Conservation (phyloP, 2,329 filamentous ascomycete genomes). For the Microdochium nivale region DNA sequence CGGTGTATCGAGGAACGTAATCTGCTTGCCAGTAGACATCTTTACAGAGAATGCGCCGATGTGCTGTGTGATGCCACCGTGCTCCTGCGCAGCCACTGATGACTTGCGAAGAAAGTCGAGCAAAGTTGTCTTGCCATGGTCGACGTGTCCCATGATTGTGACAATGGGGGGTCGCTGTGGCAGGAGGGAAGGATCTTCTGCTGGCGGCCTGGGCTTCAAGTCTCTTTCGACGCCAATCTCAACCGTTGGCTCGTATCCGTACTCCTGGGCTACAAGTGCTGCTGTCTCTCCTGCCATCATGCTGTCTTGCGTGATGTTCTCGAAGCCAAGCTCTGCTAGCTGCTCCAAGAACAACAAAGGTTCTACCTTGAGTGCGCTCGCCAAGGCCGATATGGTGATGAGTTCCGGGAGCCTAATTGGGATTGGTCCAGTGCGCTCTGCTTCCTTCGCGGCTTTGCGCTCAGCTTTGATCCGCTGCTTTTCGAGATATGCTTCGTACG, state of each 20-base stretch:
- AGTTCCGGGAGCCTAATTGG: slow-evolving; percentile 78
- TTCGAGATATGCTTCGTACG: slow-evolving; percentile 28
- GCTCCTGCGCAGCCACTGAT: slow-evolving; percentile 82
- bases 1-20: slow-evolving; percentile 95
- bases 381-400: slow-evolving; percentile 79
- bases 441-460: slow-evolving; percentile 29
- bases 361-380: slow-evolving; percentile 63
- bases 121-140: slow-evolving; percentile 96
- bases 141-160: slow-evolving; percentile 98
- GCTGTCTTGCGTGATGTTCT: slow-evolving; percentile 72
- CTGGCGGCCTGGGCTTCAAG: slow-evolving; percentile 58
- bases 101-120: slow-evolving; percentile 90
- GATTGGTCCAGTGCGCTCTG: slow-evolving; percentile 32
- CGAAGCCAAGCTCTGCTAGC: slow-evolving; percentile 80
- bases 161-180: slow-evolving; percentile 83
- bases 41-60: slow-evolving; percentile 94
- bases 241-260: slow-evolving; percentile 79
- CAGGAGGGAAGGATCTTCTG: slow-evolving; percentile 58
- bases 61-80: slow-evolving; percentile 96
- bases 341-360: slow-evolving; percentile 64
- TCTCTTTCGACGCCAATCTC: slow-evolving; percentile 60
- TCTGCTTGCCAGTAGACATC: slow-evolving; percentile 76
- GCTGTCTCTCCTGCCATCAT: slow-evolving; percentile 88
- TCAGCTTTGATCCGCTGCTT: slow-evolving; percentile 30
- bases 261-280: slow-evolving; percentile 83